phyloP scores from a whole-genome alignment of 148 eudicot species.

The Agrostemma githago region DNA sequence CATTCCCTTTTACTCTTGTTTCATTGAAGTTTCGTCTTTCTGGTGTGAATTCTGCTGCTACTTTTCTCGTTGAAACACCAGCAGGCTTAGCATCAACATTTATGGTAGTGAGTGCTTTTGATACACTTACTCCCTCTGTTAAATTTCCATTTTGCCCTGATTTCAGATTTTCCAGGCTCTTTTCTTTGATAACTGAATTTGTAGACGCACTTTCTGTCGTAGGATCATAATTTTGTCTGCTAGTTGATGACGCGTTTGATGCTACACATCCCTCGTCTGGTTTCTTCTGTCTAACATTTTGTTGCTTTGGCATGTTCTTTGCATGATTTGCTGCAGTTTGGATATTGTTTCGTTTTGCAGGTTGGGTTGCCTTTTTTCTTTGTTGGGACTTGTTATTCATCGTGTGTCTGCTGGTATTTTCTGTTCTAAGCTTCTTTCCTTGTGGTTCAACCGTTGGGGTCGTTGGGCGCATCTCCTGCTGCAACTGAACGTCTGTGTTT shows the following conservation, averaged over 20 bases:
- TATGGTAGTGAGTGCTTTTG: constrained; percentile 12
- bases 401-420: constrained; percentile 29
- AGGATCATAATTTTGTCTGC: constrained; percentile 20
- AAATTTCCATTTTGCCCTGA: constrained; percentile 21
- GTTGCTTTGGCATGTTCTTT: constrained; percentile 29
- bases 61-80: constrained; percentile 25
- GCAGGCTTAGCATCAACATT: constrained; percentile 28
- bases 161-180: constrained; percentile 19
- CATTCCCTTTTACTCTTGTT: constrained; percentile 32
- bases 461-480: constrained; percentile 5
- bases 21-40: constrained; percentile 22
- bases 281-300: constrained; percentile 21
- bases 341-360: constrained; percentile 22
- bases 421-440: constrained; percentile 39
- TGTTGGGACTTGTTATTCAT: constrained; percentile 25
- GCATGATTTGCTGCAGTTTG: constrained; percentile 26
- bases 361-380: constrained; percentile 18
- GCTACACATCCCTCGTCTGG: constrained; percentile 22
- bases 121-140: constrained; percentile 21
- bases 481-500: constrained; percentile 21
- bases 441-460: constrained; percentile 24
- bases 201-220: constrained; percentile 10
- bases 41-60: constrained; percentile 17
- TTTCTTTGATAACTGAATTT: constrained; percentile 17
- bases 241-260: constrained; percentile 24